phyloP scores from a whole-genome alignment of 768 basidiomycete species.

The Amylocystis lapponica region DNA sequence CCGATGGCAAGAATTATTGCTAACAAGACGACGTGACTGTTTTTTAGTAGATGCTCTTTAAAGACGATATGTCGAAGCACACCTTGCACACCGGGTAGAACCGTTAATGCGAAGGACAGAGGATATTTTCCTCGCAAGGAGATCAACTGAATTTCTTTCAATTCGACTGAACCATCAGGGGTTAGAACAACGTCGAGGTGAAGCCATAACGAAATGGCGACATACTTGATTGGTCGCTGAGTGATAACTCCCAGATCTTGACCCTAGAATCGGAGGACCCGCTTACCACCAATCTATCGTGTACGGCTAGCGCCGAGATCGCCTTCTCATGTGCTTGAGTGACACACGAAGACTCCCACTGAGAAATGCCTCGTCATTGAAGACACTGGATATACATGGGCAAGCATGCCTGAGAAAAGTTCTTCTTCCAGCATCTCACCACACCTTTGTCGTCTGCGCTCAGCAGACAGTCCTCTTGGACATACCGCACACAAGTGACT shows the following conservation, averaged over 20 bases:
- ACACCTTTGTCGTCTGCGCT: conserved; percentile 76
- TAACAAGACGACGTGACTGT: conserved; percentile 24
- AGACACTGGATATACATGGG: conserved; percentile 24
- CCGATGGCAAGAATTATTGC: conserved; percentile 72
- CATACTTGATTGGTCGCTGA: conserved; percentile 4
- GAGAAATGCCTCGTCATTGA: conserved; percentile 20
- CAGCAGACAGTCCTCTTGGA: conserved; percentile 44
- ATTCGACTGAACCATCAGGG: conserved; percentile 2
- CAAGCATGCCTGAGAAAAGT: conserved; percentile 28
- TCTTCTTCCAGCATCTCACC: conserved; percentile 54
- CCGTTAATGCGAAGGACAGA: conserved; percentile 56
- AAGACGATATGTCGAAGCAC: conserved; percentile 7
- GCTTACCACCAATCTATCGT: conserved; percentile 51
- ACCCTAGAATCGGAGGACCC: conserved; percentile 80
- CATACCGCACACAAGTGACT: conserved; percentile 75
- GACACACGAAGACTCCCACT: conserved; percentile 52
- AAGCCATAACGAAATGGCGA: conserved; percentile 2
- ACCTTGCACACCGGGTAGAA: conserved; percentile 70
- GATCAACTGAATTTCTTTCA: conserved; percentile 49
- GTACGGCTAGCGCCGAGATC: conserved; percentile 60
- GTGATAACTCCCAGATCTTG: conserved; percentile 60
- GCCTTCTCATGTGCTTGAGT: conserved; percentile 61
- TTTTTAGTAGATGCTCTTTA: neutral
- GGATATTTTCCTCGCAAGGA: conserved; percentile 67
- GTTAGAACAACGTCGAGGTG: neutral